phyloP scores from a whole-genome alignment of 2,329 filamentous ascomycete species.

The Gnomoniopsis smithogilvyi region DNA sequence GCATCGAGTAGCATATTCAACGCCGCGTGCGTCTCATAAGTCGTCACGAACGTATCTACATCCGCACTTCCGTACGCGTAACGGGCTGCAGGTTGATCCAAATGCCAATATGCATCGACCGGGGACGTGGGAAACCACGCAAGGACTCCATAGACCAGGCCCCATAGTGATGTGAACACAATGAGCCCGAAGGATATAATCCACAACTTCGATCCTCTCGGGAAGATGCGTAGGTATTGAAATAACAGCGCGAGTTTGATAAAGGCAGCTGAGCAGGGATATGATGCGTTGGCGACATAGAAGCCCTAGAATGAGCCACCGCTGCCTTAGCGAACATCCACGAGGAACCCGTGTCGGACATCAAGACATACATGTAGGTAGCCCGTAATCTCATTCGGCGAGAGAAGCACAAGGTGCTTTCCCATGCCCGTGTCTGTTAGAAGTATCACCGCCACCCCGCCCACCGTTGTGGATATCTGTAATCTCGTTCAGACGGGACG shows the following conservation, averaged over 20 bases:
- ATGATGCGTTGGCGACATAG: conserved; percentile 19
- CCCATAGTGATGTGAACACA: conserved; percentile 28
- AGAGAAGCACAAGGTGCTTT: conserved; percentile 5
- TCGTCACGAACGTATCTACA: conserved; percentile 23
- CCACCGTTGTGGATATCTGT: conserved; percentile 2
- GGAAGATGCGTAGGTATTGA: conserved; percentile 21
- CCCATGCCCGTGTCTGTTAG: conserved; percentile 8
- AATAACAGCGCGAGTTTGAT: conserved; percentile 22
- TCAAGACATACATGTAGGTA: conserved; percentile 15
- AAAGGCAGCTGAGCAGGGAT: conserved; percentile 19
- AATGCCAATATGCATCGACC: conserved; percentile 29
- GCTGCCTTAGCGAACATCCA: neutral
- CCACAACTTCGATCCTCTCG: conserved; percentile 15
- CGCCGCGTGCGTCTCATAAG: conserved; percentile 27
- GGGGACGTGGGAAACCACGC: conserved; percentile 31
- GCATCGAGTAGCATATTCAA: conserved; percentile 31
- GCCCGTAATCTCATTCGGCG: neutral
- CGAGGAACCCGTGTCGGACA: neutral
- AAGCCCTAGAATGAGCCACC: conserved; percentile 8
- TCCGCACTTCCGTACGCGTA: conserved; percentile 30
- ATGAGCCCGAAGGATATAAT: conserved; percentile 21
- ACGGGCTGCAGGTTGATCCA: conserved; percentile 7
- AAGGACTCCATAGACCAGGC: conserved; percentile 27
- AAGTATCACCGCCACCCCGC: neutral
- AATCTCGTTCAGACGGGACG: neutral